Evolutionary conservation across 176 grass and related monocot genomes (phyloP), one percentile per base, ranked within the genome.

Genomic region (Chrysopogon serrulatus): DNA sequence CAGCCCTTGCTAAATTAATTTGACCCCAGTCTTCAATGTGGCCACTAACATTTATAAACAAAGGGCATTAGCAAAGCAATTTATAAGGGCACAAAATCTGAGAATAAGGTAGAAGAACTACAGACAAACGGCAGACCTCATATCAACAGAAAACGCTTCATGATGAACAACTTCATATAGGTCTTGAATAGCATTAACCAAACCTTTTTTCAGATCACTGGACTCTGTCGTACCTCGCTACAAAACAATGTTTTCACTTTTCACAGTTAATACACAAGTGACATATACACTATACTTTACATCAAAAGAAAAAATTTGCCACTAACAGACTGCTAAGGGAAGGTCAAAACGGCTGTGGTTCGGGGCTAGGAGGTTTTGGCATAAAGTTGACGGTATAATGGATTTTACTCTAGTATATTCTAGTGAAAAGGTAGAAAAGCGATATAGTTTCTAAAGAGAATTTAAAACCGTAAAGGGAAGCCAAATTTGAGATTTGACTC

Each of bases 141-240:
- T 85, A 95, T 95, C 77, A 86, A 93, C 53, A 59, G 77, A 75
- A 49, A 98, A 73, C 64, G 91, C 79, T 78, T 95, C 92, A 60
- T 85, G 92, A 62, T 88, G 83, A 92, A 98, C 77, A 86, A 92
- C 93, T 85, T 98, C 96, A 74, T 93, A 90, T 36, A 98, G 72
- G 74, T 98, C 96, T 69, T 95, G 93, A 74, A 95, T 86, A 61
- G 93, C 96, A 84, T 87, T 98, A 64, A 98, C 72, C 41, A 88
- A 91, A 45, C 96, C 96, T 24, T 83, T 86, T 74, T 65, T 82
- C 79, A 91, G 71, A 59, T 95, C 91, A 87, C 32, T 17, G n/a
- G 85, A 82, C 64, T 95, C 93, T 1, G 90, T 70, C 17, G 90
- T 70, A 34, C 78, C 74, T 82, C 86, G 91, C 96, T 98, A 78